A percentile compares a stretch with the other conserved stretches of the same genome.
These are phyloP conservation scores for Spencermartinsiella ligniputridi DNA, from an alignment of 1,139 yeast species.

Conservation along the genomic window DNA sequence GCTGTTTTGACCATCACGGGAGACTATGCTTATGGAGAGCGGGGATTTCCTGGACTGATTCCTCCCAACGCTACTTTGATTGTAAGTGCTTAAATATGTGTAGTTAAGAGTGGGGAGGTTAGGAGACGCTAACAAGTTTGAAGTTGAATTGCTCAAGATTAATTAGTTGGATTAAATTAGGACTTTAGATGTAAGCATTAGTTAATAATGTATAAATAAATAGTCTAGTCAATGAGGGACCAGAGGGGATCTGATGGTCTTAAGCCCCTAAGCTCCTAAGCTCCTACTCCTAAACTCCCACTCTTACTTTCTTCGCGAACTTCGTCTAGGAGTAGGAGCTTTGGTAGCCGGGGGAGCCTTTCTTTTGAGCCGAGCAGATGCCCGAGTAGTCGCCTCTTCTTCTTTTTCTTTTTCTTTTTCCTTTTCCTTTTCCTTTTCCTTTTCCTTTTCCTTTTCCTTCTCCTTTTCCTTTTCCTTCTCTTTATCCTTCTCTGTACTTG, in stretches of 20 bases:
- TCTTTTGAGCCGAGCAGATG: slow-evolving; percentile 7
- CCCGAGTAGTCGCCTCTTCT: slow-evolving; percentile 9
- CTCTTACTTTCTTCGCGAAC: slow-evolving; percentile 21
- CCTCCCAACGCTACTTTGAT: slow-evolving; percentile 94
- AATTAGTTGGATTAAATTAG: slow-evolving; percentile 46
- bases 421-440: slow-evolving; percentile 9
- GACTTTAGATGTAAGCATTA: too few relatives aligned
- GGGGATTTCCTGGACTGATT: slow-evolving; percentile 94
- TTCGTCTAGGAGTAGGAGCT: slow-evolving; percentile 15
- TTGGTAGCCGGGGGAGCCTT: slow-evolving; percentile 7
- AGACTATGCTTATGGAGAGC: slow-evolving; percentile 85
- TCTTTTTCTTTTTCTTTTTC: slow-evolving; percentile 8
- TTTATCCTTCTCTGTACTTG: slow-evolving; percentile 7
- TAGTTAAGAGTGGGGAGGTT: neutral
- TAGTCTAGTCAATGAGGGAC: too few relatives aligned
- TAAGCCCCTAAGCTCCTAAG: too few relatives aligned
- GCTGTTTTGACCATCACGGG: slow-evolving; percentile 91
- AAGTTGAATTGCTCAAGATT: slow-evolving; percentile 82
- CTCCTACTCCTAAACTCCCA: neutral
- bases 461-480: neutral
- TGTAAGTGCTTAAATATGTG: slow-evolving; percentile 20
- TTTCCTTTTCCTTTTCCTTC: slow-evolving; percentile 3
- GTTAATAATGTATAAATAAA: slow-evolving; percentile 8
- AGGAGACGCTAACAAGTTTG: slow-evolving; percentile 42
- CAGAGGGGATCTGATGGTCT: too few relatives aligned